Percentiles rank a stretch among this genome's conserved stretches.
phyloP scores from a whole-genome alignment of 257 asterid genomes.

The Anisodus acutangulus region DNA sequence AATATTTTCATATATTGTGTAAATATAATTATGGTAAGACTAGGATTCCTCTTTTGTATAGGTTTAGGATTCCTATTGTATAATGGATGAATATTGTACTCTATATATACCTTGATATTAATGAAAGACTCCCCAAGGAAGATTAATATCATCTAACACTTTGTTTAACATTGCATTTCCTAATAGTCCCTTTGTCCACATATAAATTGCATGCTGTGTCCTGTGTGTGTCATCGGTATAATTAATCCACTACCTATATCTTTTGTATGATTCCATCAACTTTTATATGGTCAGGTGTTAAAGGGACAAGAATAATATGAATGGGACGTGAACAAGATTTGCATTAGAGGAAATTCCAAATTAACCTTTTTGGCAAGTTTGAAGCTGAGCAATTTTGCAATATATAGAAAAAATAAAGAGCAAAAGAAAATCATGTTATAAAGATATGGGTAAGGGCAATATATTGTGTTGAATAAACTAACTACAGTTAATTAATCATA shows the following conservation, averaged over 20 bases:
- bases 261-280: neutral
- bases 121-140: no score
- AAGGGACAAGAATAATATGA: neutral
- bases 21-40: no score
- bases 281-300: slow-evolving; percentile 20
- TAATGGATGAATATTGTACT: no score
- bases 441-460: neutral
- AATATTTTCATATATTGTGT: no score
- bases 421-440: neutral
- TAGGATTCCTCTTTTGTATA: no score
- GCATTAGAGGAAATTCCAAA: neutral
- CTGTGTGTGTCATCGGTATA: neutral
- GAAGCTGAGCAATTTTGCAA: slow-evolving; percentile 6
- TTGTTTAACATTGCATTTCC: no score
- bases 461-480: neutral
- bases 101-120: no score
- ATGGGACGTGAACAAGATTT: neutral
- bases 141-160: no score
- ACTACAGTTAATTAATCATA: neutral
- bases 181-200: no score
- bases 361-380: neutral
- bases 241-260: neutral
- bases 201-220: no score
- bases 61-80: no score
- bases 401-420: neutral